Base-by-base conservation (phyloP, 2,329 filamentous ascomycete genomes). In the Rachicladosporium sp. region DNA sequence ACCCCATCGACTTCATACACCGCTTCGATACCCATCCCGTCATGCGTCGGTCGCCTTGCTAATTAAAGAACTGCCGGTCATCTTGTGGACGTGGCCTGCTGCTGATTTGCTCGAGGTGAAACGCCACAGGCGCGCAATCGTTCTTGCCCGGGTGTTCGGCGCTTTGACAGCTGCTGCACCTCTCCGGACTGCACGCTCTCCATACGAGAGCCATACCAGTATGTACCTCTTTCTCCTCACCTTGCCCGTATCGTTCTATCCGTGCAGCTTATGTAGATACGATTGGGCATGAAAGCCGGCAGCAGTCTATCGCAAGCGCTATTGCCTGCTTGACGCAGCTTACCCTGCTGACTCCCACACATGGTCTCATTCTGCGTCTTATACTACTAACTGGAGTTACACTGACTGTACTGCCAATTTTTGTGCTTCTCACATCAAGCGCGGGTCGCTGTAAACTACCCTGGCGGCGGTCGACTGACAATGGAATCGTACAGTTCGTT, bases 141-240 rank as follows among this genome's bases (percentile, higher is more conserved):
- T 47, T 49, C 44, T 37, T 47, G 43, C 40, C 47, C 45, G 47
- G 43, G 44, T 49, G 48, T 46, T 50, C 51, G 49, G 50, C 54
- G 53, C 52, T 44, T 46, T 39, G 42, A 51, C 46, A 44, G 53
- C 54, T 54, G 53, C 48, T 53, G 51, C 34, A 55, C 56, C 52
- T 55, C 50, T 45, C 54, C 50, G 52, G 40, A 54, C 39, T 29
- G 44, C 45, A 46, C 44, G 38, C 42, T 51, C 55, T 56, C 55
- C 51, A 50, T 52, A 52, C 35, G 55, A 55, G 52, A 50, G 46
- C 54, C 40, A 42, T 44, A 27, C 37, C 50, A 52, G 55, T 57
- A 54, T 50, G 55, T 57, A 42, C 36, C 38, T 23, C 44, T 33
- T 40, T 41, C 37, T 32, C 44, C 46, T 44, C 46, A 47, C 46